Conservation (phyloP, 352 stramenopile genomes). For the Albugo laibachii region DNA sequence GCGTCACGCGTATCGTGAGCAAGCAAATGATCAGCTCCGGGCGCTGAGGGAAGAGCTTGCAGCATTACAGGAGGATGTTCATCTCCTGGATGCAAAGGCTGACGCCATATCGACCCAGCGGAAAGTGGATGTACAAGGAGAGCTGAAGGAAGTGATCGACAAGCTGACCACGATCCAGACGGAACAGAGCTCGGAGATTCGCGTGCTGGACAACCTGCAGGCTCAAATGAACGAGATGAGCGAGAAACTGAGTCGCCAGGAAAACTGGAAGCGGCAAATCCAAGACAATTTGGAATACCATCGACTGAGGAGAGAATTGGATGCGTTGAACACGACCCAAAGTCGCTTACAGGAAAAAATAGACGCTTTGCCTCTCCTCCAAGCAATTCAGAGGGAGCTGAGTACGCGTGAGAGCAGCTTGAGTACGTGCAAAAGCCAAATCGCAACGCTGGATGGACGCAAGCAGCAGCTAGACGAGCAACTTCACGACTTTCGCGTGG, state of each 20-base stretch:
- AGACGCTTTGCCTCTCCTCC: slow-evolving; percentile 18
- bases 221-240: slow-evolving; percentile 23
- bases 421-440: neutral
- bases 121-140: slow-evolving; percentile 16
- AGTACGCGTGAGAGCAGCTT: too few relatives aligned
- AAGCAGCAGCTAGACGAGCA: slow-evolving; percentile 29
- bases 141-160: slow-evolving; percentile 22
- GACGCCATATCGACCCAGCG: slow-evolving; percentile 10
- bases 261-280: slow-evolving; percentile 48
- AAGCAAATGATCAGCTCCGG: slow-evolving; percentile 12
- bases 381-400: slow-evolving; percentile 29
- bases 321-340: slow-evolving; percentile 16
- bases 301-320: slow-evolving; percentile 23
- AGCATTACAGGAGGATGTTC: slow-evolving; percentile 18
- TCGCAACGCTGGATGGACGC: slow-evolving; percentile 20
- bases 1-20: slow-evolving; percentile 13
- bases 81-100: slow-evolving; percentile 19
- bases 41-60: slow-evolving; percentile 18
- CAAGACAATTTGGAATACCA: slow-evolving; percentile 63
- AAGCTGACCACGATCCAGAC: slow-evolving; percentile 17
- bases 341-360: slow-evolving; percentile 23
- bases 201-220: slow-evolving; percentile 21
- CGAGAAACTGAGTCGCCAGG: slow-evolving; percentile 21
- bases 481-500: slow-evolving; percentile 37
- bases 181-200: slow-evolving; percentile 18